Conservation (phyloP, 2,329 filamentous ascomycete species). For the Exophiala calicioides region DNA sequence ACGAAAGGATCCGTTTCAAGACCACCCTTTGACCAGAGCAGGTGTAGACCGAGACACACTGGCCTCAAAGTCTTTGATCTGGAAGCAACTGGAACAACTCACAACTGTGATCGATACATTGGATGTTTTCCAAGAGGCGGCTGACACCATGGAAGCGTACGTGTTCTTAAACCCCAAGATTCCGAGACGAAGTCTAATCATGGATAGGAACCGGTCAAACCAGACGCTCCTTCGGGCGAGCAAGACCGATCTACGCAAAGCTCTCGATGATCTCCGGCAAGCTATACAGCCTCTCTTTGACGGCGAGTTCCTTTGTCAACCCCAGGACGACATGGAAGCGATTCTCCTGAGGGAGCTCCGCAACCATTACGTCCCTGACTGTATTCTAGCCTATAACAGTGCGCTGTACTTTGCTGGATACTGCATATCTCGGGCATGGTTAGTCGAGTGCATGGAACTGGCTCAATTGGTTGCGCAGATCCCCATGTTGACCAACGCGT, state of each 20-base stretch:
- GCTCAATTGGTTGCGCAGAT: constrained; percentile 73
- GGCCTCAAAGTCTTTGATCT: constrained; percentile 59
- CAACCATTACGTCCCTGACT: constrained; percentile 79
- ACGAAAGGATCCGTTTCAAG: constrained; percentile 29
- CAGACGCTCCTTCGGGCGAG: constrained; percentile 49
- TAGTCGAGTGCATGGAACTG: constrained; percentile 85
- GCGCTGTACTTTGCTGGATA: constrained; percentile 78
- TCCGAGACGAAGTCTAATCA: constrained; percentile 13
- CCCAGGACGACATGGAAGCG: constrained; percentile 52
- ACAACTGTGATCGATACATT: constrained; percentile 66
- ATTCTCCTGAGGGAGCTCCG: constrained; percentile 66
- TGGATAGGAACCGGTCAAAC: constrained; percentile 33
- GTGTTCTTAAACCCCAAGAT: constrained; percentile 22
- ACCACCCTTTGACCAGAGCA: constrained; percentile 38
- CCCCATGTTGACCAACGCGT: constrained; percentile 65
- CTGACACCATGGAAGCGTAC: constrained; percentile 48
- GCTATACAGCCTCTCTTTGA: constrained; percentile 62
- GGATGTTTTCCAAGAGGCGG: constrained; percentile 64
- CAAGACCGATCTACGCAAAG: constrained; percentile 56
- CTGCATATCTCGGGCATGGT: constrained; percentile 70
- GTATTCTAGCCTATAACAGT: constrained; percentile 78
- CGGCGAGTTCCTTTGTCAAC: constrained; percentile 62
- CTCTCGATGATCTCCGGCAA: constrained; percentile 57
- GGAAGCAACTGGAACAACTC: constrained; percentile 69
- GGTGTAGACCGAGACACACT: constrained; percentile 47